Evolutionary conservation across 176 grass and related monocot species (phyloP), one percentile per base, ranked within the genome.

Genomic region (Phyllostachys edulis): DNA sequence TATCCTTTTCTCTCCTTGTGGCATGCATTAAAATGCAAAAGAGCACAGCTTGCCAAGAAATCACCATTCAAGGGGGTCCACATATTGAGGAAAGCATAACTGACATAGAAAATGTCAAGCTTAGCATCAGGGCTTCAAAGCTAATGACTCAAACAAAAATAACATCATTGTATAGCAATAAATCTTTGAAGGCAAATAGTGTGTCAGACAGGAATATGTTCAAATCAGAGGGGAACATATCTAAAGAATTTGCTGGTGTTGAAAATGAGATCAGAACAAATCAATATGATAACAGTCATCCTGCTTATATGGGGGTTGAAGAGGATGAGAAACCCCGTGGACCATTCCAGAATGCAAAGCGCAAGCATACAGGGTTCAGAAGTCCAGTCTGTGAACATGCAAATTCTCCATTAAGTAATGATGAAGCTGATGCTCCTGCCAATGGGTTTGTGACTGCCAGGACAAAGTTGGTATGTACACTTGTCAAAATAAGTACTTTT

Each of bases 321-420:
- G 83, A 82, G 17, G 74, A 83, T 88, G 84, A 91, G 57, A 93
- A 87, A 86, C 76, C 85, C 46, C 21, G 44, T 79, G 91, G 75
- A 50, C 51, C 64, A 38, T 36, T 71, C 57, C 82, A 82, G 21
- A 94, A 84, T 84, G 54, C 87, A 79, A 98, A 95, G 81, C 69
- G 92, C 44, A 88, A 92, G 63, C 82, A 93, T 52, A 76, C 67
- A 32, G 95, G 92, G 20, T 98, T 98, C 85, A 94, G 85, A 88
- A 98, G 92, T 84, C 92, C 95, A 80, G 91, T 98, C 55, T 98
- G 86, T 81, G 90, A 98, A 78, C 70, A 18, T 79, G 73, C 67
- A 68, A 91, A 94, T 76, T 93, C 92, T 90, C 90, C 91, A 86
- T 88, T 80, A 76, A 91, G 85, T 81, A 93, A 93, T 85, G 89